Evolutionary conservation across 129 eudicot species (phyloP).

Genomic region (Arctium lappa): DNA sequence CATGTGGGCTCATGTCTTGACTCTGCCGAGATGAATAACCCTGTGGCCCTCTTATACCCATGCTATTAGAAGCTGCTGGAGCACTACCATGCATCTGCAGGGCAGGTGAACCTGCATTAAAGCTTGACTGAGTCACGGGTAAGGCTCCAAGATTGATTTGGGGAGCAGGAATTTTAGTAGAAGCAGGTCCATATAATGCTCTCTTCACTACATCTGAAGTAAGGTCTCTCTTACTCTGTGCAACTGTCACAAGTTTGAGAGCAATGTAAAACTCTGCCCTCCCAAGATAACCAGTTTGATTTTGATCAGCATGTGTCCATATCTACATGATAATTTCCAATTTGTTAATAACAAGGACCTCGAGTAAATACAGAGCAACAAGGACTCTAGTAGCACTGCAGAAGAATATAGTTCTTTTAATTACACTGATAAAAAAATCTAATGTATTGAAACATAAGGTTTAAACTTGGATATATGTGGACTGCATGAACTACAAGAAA

Average conservation of each 20-base stretch:
- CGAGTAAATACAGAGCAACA: background rate
- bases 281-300: slow-evolving; percentile 78
- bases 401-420: too few species aligned
- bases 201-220: slow-evolving; percentile 21
- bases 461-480: too few species aligned
- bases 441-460: too few species aligned
- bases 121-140: slow-evolving; percentile 38
- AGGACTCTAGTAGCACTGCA: background rate
- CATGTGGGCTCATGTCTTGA: slow-evolving; percentile 48
- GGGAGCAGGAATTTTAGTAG: slow-evolving; percentile 91
- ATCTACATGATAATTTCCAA: slow-evolving; percentile 40
- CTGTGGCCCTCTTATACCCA: slow-evolving; percentile 39
- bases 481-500: too few species aligned
- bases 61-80: slow-evolving; percentile 29
- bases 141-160: slow-evolving; percentile 54
- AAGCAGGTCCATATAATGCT: slow-evolving; percentile 82
- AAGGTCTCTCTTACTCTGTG: too few species aligned
- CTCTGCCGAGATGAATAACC: slow-evolving; percentile 49
- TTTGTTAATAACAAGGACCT: background rate
- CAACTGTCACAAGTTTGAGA: slow-evolving; percentile 65
- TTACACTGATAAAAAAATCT: too few species aligned
- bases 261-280: slow-evolving; percentile 77
- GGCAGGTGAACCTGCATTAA: slow-evolving; percentile 29
- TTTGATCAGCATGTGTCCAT: slow-evolving; percentile 88
- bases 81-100: slow-evolving; percentile 32